These are phyloP conservation scores for Leccinum pellstonianum DNA, from an alignment of 768 basidiomycete species.

Conservation along the genomic window DNA sequence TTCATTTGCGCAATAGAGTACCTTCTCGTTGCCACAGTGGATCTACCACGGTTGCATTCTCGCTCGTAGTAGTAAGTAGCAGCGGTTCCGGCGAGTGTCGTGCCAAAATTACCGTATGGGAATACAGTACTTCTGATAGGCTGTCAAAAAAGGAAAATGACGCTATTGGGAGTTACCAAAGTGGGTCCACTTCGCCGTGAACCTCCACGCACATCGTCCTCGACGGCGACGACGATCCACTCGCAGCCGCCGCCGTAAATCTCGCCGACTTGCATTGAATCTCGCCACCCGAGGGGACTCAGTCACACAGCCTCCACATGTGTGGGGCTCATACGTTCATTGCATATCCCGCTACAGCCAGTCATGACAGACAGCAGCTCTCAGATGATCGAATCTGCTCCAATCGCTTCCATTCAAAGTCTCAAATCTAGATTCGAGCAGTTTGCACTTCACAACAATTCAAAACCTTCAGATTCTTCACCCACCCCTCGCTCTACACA, in stretches of 20 bases:
- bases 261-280: background rate
- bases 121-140: background rate
- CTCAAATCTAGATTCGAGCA: slow-evolving; percentile 72
- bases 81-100: too few relatives aligned
- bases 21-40: too few relatives aligned
- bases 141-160: slow-evolving; percentile 10
- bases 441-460: slow-evolving; percentile 46
- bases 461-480: slow-evolving; percentile 26
- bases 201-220: slow-evolving; percentile 6
- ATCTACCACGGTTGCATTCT: too few relatives aligned
- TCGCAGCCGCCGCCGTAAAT: background rate
- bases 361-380: slow-evolving; percentile 20
- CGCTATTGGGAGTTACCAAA: slow-evolving; percentile 15
- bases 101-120: too few relatives aligned
- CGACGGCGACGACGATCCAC: slow-evolving; percentile 7
- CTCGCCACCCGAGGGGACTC: background rate
- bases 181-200: background rate
- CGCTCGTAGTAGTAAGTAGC: too few relatives aligned
- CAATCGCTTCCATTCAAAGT: slow-evolving; percentile 64
- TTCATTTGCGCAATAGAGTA: too few relatives aligned
- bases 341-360: background rate
- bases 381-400: slow-evolving; percentile 47
- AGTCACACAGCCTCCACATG: slow-evolving; percentile 5
- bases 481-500: slow-evolving; percentile 43
- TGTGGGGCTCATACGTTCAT: slow-evolving; percentile 6